Evolutionary conservation across 768 basidiomycete species (phyloP), one percentile per base, ranked within the genome.

Genomic region (Butyriboletus loyo): DNA sequence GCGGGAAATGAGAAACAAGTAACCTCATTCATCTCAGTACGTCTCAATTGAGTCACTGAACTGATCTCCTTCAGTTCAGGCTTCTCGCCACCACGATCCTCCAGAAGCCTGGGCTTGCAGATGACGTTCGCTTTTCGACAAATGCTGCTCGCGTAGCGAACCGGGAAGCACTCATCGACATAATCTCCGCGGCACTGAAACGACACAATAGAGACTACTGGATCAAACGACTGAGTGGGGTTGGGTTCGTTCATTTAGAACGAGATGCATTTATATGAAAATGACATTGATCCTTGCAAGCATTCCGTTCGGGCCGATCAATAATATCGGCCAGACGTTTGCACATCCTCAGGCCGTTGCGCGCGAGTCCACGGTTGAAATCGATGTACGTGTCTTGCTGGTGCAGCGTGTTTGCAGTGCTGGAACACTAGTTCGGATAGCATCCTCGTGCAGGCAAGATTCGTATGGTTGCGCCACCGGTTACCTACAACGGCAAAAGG

Each of bases 1-100:
- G 92, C 90, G 8, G 94, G 91, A 5, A 96, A 93, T 67, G 83
- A 96, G 65, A 86, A 82, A 59, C 91, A 92, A 79, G 89, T 87
- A 59, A 55, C 39, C 46, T 14, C 52, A 25, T 59, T 42, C 50
- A 44, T 45, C 43, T 31, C 22, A 19, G 40, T 35, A 32, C 22
- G 21, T 34, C 37, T 34, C 48, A 1, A 42, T 40, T 6, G 50
- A 54, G 30, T 17, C 48, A 41, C 56, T 65, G 51, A 61, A 51
- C 30, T 38, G 28, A 51, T 52, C 24, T 48, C 19, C 24, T 31
- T 10, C 66, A 98, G 84, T 98, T 95, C 73, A 77, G 68, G 48
- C 75, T 82, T 25, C 74, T 98, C 19, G 78, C 81, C 3, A 75
- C 80, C 40, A 78, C 77, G 50, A 80, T 94, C 36, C 75, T 96